Evolutionary conservation across 2,329 filamentous ascomycete species (phyloP), one percentile per base, ranked within the genome.

Genomic region (Nemania sp.): DNA sequence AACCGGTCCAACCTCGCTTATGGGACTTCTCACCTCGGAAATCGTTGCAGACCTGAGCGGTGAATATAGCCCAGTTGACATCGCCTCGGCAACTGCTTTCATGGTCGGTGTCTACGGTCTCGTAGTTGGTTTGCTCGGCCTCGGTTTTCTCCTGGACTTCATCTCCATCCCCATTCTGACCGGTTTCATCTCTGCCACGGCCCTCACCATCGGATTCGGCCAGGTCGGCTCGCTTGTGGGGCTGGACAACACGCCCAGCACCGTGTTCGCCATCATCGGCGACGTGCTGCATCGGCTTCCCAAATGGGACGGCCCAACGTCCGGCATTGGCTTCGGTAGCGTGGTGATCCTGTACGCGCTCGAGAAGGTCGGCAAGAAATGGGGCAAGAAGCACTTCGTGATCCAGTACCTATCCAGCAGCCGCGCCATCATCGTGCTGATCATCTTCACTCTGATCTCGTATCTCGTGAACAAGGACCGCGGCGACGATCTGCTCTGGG

Each of bases 181-280:
- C 6, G 84, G 84, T 4, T 87, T 86, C 70, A 85, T 88, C 61
- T 84, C 83, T 0, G 83, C 84, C 1, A 83, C 84, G 1, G 84
- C 83, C 20, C 80, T 88, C 42, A 84, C 82, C 24, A 87, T 88
- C 63, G 79, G 82, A 19, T 78, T 86, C 44, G 83, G 82, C n/a
- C 84, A 88, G 65, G 77, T 88, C 51, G 80, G 77, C 3, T 80
- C 80, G 1, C 76, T 87, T 0, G 77, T 87, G 2, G 84, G 84
- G 8, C 75, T 82, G 8, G 72, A 75, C 22, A 75, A 81, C 1
- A 75, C 78, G 0, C 67, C 67, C 2, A 74, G 75, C 22, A 78
- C 78, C 2, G 78, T 81, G 2, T 81, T 82, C 5, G 74, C 73
- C 9, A 81, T 84, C 54, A 82, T 86, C 42, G 80, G 80, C 52